phyloP scores from a whole-genome alignment of 805 yeast genomes.

The Wilhelminamyces savonicus region DNA sequence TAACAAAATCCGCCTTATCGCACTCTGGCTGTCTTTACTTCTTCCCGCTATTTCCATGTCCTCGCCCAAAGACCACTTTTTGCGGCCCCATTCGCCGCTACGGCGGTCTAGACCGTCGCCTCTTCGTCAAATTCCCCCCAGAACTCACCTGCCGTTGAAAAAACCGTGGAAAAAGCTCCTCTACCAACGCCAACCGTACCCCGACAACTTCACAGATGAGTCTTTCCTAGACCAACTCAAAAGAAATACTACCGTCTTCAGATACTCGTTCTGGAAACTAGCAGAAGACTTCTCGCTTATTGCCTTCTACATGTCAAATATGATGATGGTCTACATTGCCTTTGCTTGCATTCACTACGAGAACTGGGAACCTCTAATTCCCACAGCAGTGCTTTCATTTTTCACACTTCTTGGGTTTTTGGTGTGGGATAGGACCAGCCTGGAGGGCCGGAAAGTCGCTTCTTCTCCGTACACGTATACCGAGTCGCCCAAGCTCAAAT shows the following conservation, averaged over 20 bases:
- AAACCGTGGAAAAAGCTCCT: slow-evolving; percentile 85
- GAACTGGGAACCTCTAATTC: slow-evolving; percentile 44
- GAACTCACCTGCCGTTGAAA: no score
- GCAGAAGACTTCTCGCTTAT: slow-evolving; percentile 66
- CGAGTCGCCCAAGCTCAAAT: slow-evolving; percentile 37
- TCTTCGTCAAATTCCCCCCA: no score
- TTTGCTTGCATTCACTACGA: slow-evolving; percentile 55
- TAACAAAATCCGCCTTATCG: no score
- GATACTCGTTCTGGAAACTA: slow-evolving; percentile 58
- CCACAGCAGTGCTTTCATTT: slow-evolving; percentile 24
- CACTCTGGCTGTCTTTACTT: no score
- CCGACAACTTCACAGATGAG: slow-evolving; percentile 84
- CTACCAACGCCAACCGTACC: slow-evolving; percentile 80
- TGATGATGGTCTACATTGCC: slow-evolving; percentile 58
- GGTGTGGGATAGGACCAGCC: slow-evolving; percentile 12
- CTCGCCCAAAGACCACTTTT: no score
- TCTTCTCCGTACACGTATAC: neutral
- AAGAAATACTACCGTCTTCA: slow-evolving; percentile 68
- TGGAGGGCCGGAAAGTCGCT: slow-evolving; percentile 13
- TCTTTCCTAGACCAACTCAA: slow-evolving; percentile 76
- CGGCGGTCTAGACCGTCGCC: no score
- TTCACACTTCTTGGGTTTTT: slow-evolving; percentile 28
- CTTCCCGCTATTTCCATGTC: no score
- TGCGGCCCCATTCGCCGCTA: no score
- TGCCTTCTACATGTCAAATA: slow-evolving; percentile 57